Conservation (phyloP, 148 eudicot species). For the Fagopyrum homotropicum region DNA sequence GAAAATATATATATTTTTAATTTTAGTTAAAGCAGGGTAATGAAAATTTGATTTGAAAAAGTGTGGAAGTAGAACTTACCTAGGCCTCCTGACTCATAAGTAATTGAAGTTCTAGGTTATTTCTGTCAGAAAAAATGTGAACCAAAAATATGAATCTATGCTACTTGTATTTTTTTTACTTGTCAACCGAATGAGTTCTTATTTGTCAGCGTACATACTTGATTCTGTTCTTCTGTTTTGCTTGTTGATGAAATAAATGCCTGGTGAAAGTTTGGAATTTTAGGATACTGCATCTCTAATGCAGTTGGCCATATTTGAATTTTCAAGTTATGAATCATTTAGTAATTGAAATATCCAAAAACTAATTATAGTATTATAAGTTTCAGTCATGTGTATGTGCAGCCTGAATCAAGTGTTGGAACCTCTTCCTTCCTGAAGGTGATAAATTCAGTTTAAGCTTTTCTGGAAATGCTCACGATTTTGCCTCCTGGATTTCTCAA, state of each 20-base stretch:
- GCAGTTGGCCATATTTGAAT: neutral
- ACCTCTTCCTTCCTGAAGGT: neutral
- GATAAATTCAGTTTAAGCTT: neutral
- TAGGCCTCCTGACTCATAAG: no score
- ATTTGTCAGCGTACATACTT: neutral
- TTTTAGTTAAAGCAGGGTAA: no score
- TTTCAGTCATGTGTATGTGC: neutral
- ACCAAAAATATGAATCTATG: no score
- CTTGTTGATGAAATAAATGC: neutral
- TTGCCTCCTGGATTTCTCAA: neutral
- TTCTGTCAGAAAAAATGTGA: no score
- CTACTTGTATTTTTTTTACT: no score
- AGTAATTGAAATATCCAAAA: neutral
- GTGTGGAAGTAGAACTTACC: no score
- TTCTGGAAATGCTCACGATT: neutral
- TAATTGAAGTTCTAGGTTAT: no score
- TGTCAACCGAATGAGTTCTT: no score
- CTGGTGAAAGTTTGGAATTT: neutral
- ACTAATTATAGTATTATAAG: neutral
- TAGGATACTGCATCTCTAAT: neutral
- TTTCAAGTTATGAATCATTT: neutral
- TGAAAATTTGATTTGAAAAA: no score
- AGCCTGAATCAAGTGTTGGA: neutral
- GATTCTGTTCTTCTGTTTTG: neutral
- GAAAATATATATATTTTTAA: no score